Conservation (phyloP, 805 yeast species). For the Yamadazyma laniorum region DNA sequence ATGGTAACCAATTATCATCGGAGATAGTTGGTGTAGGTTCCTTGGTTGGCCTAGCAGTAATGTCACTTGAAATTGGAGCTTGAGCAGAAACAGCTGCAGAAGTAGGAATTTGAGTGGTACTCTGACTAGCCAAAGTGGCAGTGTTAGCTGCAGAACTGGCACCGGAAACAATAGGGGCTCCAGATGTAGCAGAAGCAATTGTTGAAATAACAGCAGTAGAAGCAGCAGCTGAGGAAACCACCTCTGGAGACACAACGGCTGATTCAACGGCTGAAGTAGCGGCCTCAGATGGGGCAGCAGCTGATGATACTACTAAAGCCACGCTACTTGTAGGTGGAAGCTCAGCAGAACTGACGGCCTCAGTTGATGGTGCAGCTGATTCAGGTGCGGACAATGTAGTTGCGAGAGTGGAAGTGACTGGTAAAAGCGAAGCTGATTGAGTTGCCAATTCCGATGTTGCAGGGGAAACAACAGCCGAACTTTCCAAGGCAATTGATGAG, state of each 20-base stretch:
- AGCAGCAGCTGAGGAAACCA: conserved; percentile 1
- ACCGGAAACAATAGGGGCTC: background rate
- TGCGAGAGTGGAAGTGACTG: background rate
- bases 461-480: conserved; percentile 2
- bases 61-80: conserved; percentile 1
- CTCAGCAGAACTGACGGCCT: conserved; percentile 2
- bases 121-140: conserved; percentile 1
- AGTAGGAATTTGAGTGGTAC: background rate
- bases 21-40: conserved; percentile 12
- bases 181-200: conserved; percentile 1
- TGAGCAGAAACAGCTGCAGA: conserved; percentile 3
- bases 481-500: background rate
- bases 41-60: conserved; percentile 1
- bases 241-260: background rate
- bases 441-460: conserved; percentile 4
- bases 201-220: conserved; percentile 3
- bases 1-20: conserved; percentile 34
- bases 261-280: conserved; percentile 7
- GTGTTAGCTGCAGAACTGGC: background rate
- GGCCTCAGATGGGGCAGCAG: conserved; percentile 5
- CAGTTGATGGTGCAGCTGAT: conserved; percentile 7
- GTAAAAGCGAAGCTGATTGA: conserved; percentile 6
- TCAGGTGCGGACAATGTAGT: background rate
- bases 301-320: conserved; percentile 4
- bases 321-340: background rate